phyloP scores from a whole-genome alignment of 2,329 filamentous ascomycete species.

The Sordariomycetes sp. region DNA sequence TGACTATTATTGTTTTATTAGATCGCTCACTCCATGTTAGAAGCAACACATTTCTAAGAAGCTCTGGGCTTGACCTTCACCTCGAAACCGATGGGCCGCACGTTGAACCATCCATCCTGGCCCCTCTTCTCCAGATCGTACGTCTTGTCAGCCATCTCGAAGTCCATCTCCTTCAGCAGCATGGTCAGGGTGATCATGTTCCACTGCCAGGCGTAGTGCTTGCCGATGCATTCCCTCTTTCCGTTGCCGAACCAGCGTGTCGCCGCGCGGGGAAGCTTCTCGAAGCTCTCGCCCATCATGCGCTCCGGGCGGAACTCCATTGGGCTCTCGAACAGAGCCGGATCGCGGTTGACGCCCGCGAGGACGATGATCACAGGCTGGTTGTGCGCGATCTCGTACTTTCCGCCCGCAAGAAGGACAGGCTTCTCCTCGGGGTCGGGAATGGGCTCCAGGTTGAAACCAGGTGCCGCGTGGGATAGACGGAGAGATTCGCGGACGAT shows the following conservation, averaged over 20 bases:
- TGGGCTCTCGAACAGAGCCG: conserved; percentile 36
- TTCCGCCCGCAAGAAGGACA: conserved; percentile 35
- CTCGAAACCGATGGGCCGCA: conserved; percentile 35
- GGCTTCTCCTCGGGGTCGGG: conserved; percentile 29
- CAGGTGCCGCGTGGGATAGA: conserved; percentile 42
- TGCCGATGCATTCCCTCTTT: conserved; percentile 41
- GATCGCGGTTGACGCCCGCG: conserved; percentile 39
- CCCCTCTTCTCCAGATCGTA: conserved; percentile 27
- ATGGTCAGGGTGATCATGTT: conserved; percentile 29
- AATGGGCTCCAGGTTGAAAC: conserved; percentile 43
- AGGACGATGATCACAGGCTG: conserved; percentile 40
- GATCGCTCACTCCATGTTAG: too few species aligned
- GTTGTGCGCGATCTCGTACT: conserved; percentile 38
- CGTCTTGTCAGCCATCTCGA: conserved; percentile 28
- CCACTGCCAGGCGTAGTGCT: conserved; percentile 39
- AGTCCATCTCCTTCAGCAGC: conserved; percentile 35
- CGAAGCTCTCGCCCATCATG: conserved; percentile 36
- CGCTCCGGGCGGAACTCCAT: conserved; percentile 35
- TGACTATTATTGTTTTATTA: too few species aligned
- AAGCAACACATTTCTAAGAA: too few species aligned
- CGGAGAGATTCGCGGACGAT: conserved; percentile 45
- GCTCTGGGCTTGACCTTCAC: conserved; percentile 30
- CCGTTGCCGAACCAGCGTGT: conserved; percentile 45
- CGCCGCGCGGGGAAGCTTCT: conserved; percentile 29
- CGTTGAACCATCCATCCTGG: conserved; percentile 41